Percentiles rank a stretch among this genome's conserved stretches.
Conservation (phyloP, 2,329 filamentous ascomycete genomes). For the Pyricularia sp. region DNA sequence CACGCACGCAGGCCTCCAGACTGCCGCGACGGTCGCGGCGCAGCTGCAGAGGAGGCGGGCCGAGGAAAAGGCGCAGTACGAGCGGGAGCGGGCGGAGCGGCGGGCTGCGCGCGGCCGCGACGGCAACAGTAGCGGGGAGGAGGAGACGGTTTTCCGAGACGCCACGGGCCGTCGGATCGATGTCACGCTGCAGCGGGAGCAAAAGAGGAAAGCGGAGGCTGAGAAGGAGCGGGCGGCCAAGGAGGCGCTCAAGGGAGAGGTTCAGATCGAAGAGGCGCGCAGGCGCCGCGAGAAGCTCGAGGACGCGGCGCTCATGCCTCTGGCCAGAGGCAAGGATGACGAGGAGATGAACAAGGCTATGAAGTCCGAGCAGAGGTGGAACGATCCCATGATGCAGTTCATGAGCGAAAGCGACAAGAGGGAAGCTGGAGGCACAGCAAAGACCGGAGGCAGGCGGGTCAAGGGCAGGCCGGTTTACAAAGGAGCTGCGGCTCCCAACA, state of each 20-base stretch:
- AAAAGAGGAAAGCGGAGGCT: conserved; percentile 55
- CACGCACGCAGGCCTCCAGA: conserved; percentile 79
- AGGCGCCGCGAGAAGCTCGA: conserved; percentile 58
- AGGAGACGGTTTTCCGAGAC: conserved; percentile 90
- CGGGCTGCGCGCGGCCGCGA: conserved; percentile 24
- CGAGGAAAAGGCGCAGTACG: conserved; percentile 22
- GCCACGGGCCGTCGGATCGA: conserved; percentile 93
- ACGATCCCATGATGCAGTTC: conserved; percentile 85
- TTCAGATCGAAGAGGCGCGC: conserved; percentile 63
- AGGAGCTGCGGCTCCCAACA: conserved; percentile 76
- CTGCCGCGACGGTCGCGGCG: conserved; percentile 65
- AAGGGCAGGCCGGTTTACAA: conserved; percentile 57
- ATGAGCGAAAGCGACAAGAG: conserved; percentile 40
- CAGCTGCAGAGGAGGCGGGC: conserved; percentile 50
- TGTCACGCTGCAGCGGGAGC: conserved; percentile 79
- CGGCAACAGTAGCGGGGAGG: conserved; percentile 35
- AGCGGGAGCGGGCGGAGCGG: conserved; percentile 14
- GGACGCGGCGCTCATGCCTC: conserved; percentile 72
- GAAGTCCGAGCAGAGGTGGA: conserved; percentile 72
- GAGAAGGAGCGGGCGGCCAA: conserved; percentile 59
- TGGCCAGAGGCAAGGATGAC: conserved; percentile 79
- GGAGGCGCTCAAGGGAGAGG: conserved; percentile 72
- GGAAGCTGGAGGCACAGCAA: conserved; percentile 7
- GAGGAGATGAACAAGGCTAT: conserved; percentile 76
- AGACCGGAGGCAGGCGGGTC: conserved; percentile 17